Conservation (phyloP, 164 flowering plant species). For the Amborella trichopoda region DNA sequence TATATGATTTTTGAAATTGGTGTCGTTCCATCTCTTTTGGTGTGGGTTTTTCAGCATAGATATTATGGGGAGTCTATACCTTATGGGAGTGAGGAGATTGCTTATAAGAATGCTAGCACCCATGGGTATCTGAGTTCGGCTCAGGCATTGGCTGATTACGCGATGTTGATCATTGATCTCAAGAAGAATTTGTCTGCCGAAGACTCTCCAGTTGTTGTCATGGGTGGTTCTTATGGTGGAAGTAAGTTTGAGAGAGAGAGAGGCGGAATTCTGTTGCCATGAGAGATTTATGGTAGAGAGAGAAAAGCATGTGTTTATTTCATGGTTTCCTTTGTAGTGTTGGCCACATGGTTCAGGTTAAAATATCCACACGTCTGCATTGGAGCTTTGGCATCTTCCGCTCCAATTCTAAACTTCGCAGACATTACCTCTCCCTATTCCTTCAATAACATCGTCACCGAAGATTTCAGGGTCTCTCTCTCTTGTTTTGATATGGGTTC, state of each 20-base stretch:
- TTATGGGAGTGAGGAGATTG: constrained; percentile 57
- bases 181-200: constrained; percentile 70
- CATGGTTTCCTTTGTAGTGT: constrained; percentile 62
- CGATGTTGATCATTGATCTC: constrained; percentile 55
- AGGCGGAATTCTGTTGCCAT: too few relatives aligned
- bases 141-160: constrained; percentile 87
- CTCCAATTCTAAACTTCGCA: constrained; percentile 88
- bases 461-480: constrained; percentile 27
- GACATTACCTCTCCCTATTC: constrained; percentile 67
- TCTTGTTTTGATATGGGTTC: neutral
- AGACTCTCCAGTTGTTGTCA: constrained; percentile 68
- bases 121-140: constrained; percentile 66
- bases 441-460: constrained; percentile 69
- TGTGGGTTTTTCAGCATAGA: constrained; percentile 75
- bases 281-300: too few relatives aligned
- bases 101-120: constrained; percentile 53
- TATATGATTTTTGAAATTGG: too few relatives aligned
- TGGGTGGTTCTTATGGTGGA: constrained; percentile 98
- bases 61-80: constrained; percentile 96
- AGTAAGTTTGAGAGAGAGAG: too few relatives aligned
- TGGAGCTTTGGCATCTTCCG: constrained; percentile 92
- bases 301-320: too few relatives aligned
- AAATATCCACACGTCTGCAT: constrained; percentile 87
- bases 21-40: too few relatives aligned
- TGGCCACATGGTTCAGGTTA: constrained; percentile 93